phyloP scores from a whole-genome alignment of 225 moss, liverwort and hornwort genomes.

The Sphagnum tenellum region DNA sequence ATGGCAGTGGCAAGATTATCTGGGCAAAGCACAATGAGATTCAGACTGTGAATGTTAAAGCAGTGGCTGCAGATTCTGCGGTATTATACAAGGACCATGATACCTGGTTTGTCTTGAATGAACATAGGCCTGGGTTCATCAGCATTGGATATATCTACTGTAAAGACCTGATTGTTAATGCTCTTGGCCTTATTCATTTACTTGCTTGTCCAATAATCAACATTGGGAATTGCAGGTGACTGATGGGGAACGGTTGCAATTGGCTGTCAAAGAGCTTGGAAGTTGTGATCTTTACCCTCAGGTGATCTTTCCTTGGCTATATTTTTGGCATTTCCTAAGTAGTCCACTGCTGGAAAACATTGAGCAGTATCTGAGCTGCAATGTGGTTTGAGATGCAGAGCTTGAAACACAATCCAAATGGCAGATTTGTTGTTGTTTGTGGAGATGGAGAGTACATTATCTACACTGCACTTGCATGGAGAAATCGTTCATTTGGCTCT shows the following conservation, averaged over 20 bases:
- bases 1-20: conserved; percentile 89
- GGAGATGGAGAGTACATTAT: conserved; percentile 97
- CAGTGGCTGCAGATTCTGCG: conserved; percentile 93
- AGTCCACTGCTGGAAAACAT: too few species aligned
- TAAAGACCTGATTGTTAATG: too few species aligned
- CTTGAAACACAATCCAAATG: conserved; percentile 92
- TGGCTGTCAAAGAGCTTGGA: conserved; percentile 93
- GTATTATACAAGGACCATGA: conserved; percentile 12
- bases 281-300: conserved; percentile 99
- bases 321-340: too few species aligned
- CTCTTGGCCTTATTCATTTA: too few species aligned
- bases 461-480: conserved; percentile 93
- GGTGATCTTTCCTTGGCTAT: conserved; percentile 22
- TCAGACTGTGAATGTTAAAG: conserved; percentile 94
- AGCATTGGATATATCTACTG: too few species aligned
- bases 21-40: conserved; percentile 99
- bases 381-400: conserved; percentile 33
- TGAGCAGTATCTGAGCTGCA: too few species aligned
- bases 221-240: conserved; percentile 42
- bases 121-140: too few species aligned
- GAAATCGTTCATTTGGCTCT: conserved; percentile 90
- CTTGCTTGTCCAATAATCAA: too few species aligned
- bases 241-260: conserved; percentile 93
- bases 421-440: conserved; percentile 88
- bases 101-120: too few species aligned